Base-by-base conservation (phyloP, 176 grass and related monocot genomes). In the Carex kokanica region DNA sequence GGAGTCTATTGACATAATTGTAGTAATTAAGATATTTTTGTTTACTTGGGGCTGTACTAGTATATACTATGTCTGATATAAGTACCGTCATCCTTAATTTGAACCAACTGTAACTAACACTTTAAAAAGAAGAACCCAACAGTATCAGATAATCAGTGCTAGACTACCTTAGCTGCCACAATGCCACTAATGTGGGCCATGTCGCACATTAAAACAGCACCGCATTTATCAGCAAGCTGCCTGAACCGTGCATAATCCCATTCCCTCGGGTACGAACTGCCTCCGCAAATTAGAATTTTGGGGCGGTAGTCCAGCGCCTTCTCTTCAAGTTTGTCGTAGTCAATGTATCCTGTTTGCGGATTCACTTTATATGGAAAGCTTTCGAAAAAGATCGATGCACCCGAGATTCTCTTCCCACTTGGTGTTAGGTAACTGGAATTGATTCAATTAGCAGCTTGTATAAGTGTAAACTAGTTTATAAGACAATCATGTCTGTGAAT, bases 121-220 rank as follows among this genome's bases (percentile, higher is more conserved):
- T 34, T 69, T 67, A 67, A 36, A 69, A 69, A 3, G 12, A 67
- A 69, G 2, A 8, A 68, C 8, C 16, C 13, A 56, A 32, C 24
- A 54, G 25, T 25, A 56, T 18, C 11, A 61, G 59, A 78, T 54
- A 7, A 53, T 56, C 21, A 5, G 49, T 55, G 17, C 25, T 29
- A 78, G 51, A 78, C 11, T 85, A 94, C 92, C 90, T 94, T 85
- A 18, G 90, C 90, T 5, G 90, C 88, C 16, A 94, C 88, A 60
- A 94, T 86, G 17, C 92, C 92, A 41, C 92, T 94, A 25, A 94
- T 92, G 9, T 94, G 92, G 17, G 92, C 92, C 92, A 94, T 94
- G 70, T 94, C 90, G 15, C 88, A 90, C 78, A 94, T 86, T 71
- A 94, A 80, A 80, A 94, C 78, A 34, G 90, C 90, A 5, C 88